Base-by-base conservation (phyloP, 2,329 filamentous ascomycete species). In the Gremmenia infestans region DNA sequence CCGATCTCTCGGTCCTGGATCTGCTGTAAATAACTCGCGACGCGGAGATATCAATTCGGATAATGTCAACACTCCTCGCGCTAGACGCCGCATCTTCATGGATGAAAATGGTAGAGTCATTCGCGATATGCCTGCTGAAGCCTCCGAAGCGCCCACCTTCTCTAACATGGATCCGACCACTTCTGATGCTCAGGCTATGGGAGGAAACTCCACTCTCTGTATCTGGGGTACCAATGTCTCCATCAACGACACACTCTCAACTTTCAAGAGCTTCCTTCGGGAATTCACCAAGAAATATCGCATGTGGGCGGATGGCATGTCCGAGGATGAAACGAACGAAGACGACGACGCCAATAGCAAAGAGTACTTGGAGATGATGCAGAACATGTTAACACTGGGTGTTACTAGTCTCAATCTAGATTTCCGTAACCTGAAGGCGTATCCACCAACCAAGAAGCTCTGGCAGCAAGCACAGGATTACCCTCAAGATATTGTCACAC, bases 211-310 rank as follows among this genome's bases (percentile, higher is more conserved):
- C 40, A 87, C 87, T 54, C 85, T 88, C 63, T 83, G 95, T 56
- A 93, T 99, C 61, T 99, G 94, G 94, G 94, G 94, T 71, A 99
- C 94, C 45, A 97, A 96, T 40, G 89, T 99, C 50, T 96, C 93
- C 5, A 88, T 99, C 52, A 85, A 90, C 58, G 92, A 97, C 70
- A 91, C 91, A 0, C 89, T 95, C 72, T 83, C 85, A 51, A 80
- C 86, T 0, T 96, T 97, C 78, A 93, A 94, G 68, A 91, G 94
- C 61, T 99, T 99, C 68, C 77, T 99, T 28, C 84, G 86, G 69
- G 95, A 96, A 70, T 99, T 94, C 66, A 90, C 91, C 58, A 86
- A 84, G 64, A 97, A 97, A 73, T 97, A 99, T 69, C 89, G 94
- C 60, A 83, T 97, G 82, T 94, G 93, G 75, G 83, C 85, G 22